phyloP scores from a whole-genome alignment of 495 filamentous ascomycete species.

The Neurospora africana region DNA sequence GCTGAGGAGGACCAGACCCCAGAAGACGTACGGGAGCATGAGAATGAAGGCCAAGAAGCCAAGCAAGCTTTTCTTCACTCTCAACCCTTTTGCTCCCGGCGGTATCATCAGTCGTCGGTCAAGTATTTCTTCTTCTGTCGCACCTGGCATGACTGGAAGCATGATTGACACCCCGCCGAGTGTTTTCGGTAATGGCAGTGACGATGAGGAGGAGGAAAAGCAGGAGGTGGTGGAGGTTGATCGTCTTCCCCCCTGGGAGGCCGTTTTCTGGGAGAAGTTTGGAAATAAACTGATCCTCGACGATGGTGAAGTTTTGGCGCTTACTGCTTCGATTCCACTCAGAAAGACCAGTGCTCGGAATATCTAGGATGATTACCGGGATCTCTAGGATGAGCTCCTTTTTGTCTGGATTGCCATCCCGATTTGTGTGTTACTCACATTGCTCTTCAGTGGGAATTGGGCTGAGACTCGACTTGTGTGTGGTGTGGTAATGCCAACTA shows the following conservation, averaged over 20 bases:
- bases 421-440: background rate
- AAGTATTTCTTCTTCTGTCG: background rate
- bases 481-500: background rate
- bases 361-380: background rate
- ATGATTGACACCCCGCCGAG: background rate
- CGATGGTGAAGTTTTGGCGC: background rate
- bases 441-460: background rate
- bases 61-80: background rate
- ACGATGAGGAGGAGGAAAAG: background rate
- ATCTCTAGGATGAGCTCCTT: background rate
- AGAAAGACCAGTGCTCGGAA: background rate
- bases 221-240: background rate
- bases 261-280: background rate
- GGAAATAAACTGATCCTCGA: background rate
- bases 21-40: background rate
- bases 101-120: background rate
- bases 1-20: background rate
- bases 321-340: background rate
- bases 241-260: background rate
- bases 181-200: background rate
- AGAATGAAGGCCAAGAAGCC: background rate
- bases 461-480: background rate
- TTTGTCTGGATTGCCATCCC: background rate
- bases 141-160: background rate
- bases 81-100: background rate